A percentile compares a stretch with the other conserved stretches of the same genome.
Evolutionary conservation across 805 yeast genomes (phyloP).

Genomic region (Groenewaldozyma salmanticensis): DNA sequence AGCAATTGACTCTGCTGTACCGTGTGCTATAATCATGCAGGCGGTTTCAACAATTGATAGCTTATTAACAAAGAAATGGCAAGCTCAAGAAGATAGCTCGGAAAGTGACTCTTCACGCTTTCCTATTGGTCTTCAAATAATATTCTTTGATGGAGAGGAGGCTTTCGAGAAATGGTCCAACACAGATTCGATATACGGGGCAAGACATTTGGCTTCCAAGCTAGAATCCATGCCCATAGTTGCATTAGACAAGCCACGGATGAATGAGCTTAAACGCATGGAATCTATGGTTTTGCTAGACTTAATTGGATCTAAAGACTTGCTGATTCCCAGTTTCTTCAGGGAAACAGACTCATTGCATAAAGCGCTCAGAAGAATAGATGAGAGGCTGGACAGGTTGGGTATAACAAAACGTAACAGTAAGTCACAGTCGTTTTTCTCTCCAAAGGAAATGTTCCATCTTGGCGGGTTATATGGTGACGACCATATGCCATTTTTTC

Average conservation of each 20-base stretch:
- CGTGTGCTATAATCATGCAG: slow-evolving; percentile 44
- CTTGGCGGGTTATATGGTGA: slow-evolving; percentile 30
- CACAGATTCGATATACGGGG: slow-evolving; percentile 47
- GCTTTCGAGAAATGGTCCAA: slow-evolving; percentile 45
- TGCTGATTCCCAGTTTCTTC: slow-evolving; percentile 36
- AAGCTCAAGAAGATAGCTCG: background rate
- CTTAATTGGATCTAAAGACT: slow-evolving; percentile 35
- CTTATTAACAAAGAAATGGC: slow-evolving; percentile 19
- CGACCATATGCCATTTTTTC: slow-evolving; percentile 46
- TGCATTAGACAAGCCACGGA: slow-evolving; percentile 7
- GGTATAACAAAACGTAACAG: slow-evolving; percentile 9
- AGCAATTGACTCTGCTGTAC: slow-evolving; percentile 50
- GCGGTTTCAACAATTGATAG: slow-evolving; percentile 27
- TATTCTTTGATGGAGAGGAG: slow-evolving; percentile 56
- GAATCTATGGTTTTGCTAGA: slow-evolving; percentile 42
- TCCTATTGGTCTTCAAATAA: slow-evolving; percentile 34
- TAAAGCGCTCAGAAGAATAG: slow-evolving; percentile 29
- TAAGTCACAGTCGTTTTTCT: slow-evolving; percentile 10
- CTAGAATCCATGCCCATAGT: slow-evolving; percentile 24
- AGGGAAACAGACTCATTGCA: slow-evolving; percentile 32
- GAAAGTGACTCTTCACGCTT: slow-evolving; percentile 3
- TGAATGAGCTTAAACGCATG: slow-evolving; percentile 25
- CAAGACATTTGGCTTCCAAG: slow-evolving; percentile 37
- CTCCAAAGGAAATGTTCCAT: slow-evolving; percentile 10
- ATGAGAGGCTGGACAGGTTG: slow-evolving; percentile 19